Base-by-base conservation (phyloP, 2,329 filamentous ascomycete genomes). In the Apiospora malaysiana region DNA sequence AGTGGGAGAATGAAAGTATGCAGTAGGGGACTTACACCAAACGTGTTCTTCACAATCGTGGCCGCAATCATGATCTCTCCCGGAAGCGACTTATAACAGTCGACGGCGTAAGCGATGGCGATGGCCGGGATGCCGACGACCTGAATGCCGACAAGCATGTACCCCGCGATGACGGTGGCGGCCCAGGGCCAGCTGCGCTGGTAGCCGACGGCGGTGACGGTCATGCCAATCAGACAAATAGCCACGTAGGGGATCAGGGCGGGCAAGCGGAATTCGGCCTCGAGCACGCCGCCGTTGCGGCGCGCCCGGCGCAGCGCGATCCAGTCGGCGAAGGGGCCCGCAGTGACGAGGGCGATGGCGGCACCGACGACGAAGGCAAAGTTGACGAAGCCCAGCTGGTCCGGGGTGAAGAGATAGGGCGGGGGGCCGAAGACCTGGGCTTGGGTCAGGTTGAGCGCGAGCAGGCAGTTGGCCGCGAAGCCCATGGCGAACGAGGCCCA, bases 61-160 rank as follows among this genome's bases (percentile, higher is more conserved):
- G 90, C 87, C 2, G 85, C 83, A 1, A 91, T 88, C 79, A 91
- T 89, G 65, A 91, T 81, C 25, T 85, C 86, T 1, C 89, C 89
- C 0, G 89, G 85, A 2, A 91, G 85, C 0, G 89, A 86, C 79
- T 91, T 91, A 79, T 91, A 91, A 71, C 83, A 86, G 76, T 91
- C 89, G 6, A 91, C 85, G 0, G 88, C 87, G 75, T 91, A 91
- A 21, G 81, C 87, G 32, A 83, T 86, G 3, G 82, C 83, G 72
- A 91, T 90, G 12, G 86, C 84, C 0, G 89, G 89, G 14, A 91
- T 79, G 0, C 88, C 88, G n/a, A 78, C 77, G 25, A 77, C 75
- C 73, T 79, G 75, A 25, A 78, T 67, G 5, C 79, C 78, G 2
- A 79, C 72, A 16, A 78, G 70, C 56, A 70, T 81, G 73, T 85